Conservation (phyloP, 148 eudicot genomes). For the Fallopia convolvulus region DNA sequence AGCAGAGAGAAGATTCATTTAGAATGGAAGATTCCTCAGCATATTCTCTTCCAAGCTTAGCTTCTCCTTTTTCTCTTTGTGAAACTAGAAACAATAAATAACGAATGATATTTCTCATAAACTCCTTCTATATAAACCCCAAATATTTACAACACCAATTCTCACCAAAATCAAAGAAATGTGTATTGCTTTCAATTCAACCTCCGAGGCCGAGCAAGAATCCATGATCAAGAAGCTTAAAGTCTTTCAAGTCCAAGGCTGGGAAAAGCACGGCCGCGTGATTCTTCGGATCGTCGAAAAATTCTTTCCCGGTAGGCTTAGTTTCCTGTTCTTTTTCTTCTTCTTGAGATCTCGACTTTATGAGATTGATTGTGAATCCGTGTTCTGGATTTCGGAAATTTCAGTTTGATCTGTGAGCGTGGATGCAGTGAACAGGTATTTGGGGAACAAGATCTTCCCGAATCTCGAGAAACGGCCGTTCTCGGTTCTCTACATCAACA, state of each 20-base stretch:
- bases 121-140: background rate
- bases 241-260: constrained; percentile 51
- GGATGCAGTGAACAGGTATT: constrained; percentile 39
- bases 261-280: constrained; percentile 40
- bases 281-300: constrained; percentile 47
- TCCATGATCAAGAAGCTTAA: constrained; percentile 29
- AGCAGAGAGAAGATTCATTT: background rate
- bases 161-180: background rate
- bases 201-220: constrained; percentile 29
- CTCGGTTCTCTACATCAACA: constrained; percentile 54
- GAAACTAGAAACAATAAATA: no score
- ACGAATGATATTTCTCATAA: no score
- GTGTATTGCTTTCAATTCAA: background rate
- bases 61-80: background rate
- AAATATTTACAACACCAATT: background rate
- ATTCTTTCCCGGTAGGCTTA: constrained; percentile 47
- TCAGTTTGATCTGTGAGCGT: constrained; percentile 34
- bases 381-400: background rate
- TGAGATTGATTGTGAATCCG: background rate
- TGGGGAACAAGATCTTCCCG: constrained; percentile 47
- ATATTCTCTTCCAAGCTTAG: background rate
- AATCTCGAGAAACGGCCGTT: constrained; percentile 29
- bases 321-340: background rate
- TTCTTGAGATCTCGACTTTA: background rate
- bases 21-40: constrained; percentile 2